Percentiles rank a stretch among this genome's conserved stretches.
Conservation (phyloP, 2,329 filamentous ascomycete genomes). For the Nannizzia gypsea region DNA sequence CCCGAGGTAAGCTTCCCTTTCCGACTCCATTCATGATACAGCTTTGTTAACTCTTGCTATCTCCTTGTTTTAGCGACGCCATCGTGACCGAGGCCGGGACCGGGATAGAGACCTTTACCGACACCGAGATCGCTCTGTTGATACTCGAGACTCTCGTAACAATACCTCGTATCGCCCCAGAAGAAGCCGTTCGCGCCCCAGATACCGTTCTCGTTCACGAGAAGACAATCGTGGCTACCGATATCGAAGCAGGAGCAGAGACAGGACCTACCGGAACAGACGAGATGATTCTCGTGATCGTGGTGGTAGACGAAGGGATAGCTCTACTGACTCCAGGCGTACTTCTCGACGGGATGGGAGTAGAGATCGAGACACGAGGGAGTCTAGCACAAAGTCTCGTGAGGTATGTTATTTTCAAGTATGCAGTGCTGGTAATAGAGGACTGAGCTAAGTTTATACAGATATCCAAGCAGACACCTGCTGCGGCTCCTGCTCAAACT, state of each 20-base stretch:
- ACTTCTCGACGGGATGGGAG: constrained; percentile 56
- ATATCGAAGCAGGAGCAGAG: constrained; percentile 54
- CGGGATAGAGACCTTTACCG: constrained; percentile 47
- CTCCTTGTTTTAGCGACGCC: constrained; percentile 47
- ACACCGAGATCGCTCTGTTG: constrained; percentile 25
- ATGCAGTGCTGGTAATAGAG: constrained; percentile 11
- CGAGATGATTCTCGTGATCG: constrained; percentile 64
- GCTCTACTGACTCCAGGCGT: constrained; percentile 57
- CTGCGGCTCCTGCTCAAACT: constrained; percentile 39
- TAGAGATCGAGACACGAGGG: constrained; percentile 44
- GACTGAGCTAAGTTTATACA: constrained; percentile 24
- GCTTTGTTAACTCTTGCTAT: constrained; percentile 5
- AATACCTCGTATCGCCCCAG: constrained; percentile 53
- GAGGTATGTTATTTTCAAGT: constrained; percentile 42
- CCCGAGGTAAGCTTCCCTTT: constrained; percentile 35
- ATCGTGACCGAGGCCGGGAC: constrained; percentile 41
- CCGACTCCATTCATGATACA: background rate
- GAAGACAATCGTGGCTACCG: constrained; percentile 48
- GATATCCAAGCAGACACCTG: constrained; percentile 41
- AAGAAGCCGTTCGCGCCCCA: constrained; percentile 53
- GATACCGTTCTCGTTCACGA: constrained; percentile 47
- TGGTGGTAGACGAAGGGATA: constrained; percentile 52
- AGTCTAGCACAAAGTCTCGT: constrained; percentile 39
- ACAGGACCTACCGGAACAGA: constrained; percentile 55
- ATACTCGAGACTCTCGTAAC: constrained; percentile 41